Evolutionary conservation across 2,329 filamentous ascomycete species (phyloP).

Genomic region (Talaromyces sp.): DNA sequence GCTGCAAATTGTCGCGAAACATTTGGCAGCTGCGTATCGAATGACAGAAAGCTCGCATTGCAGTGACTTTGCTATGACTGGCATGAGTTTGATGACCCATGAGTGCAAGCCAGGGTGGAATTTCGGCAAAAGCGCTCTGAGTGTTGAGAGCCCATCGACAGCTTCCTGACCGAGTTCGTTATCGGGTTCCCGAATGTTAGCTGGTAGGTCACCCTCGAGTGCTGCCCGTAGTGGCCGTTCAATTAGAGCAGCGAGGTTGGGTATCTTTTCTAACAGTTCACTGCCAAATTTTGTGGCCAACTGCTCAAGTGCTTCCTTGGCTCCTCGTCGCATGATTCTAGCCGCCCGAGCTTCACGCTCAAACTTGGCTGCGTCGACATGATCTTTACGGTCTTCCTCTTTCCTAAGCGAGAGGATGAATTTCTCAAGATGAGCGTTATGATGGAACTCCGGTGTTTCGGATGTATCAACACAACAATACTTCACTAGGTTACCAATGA

Average conservation of each 20-base stretch:
- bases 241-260: conserved; percentile 76
- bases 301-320: conserved; percentile 90
- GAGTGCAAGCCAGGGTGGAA: conserved; percentile 70
- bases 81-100: conserved; percentile 80
- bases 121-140: conserved; percentile 90
- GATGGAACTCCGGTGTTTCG: conserved; percentile 90
- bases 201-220: conserved; percentile 69
- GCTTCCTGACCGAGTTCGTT: conserved; percentile 82
- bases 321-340: conserved; percentile 83
- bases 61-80: conserved; percentile 80
- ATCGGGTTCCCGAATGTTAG: conserved; percentile 69
- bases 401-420: conserved; percentile 92
- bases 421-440: conserved; percentile 72
- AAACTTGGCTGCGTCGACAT: conserved; percentile 84
- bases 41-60: conserved; percentile 88
- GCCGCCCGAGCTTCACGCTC: conserved; percentile 86
- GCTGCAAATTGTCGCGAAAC: conserved; percentile 94
- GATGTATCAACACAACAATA: conserved; percentile 98
- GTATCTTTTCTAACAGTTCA: conserved; percentile 74
- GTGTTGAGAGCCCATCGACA: conserved; percentile 87
- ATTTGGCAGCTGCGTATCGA: conserved; percentile 94
- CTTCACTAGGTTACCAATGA: conserved; percentile 91
- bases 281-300: conserved; percentile 75
- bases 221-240: conserved; percentile 73
- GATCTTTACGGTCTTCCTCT: conserved; percentile 92